These are phyloP conservation scores for Podila verticillata DNA, from an alignment of 192 early-diverging fungal species.

Conservation along the genomic window DNA sequence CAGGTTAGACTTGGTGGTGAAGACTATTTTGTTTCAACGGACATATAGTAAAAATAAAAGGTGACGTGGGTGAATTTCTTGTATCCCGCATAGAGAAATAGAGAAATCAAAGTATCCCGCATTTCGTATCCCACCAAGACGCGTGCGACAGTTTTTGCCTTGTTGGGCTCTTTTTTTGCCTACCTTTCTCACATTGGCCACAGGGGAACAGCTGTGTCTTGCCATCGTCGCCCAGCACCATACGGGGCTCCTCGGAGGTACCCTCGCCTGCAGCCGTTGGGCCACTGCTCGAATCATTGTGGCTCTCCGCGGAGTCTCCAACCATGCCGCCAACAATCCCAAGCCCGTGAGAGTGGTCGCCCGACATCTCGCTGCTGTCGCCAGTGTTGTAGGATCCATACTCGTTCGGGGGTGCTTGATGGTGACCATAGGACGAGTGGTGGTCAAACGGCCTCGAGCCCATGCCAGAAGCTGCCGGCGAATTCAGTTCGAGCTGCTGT, in stretches of 20 bases:
- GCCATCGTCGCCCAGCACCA: constrained; percentile 42
- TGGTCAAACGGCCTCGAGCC: background rate
- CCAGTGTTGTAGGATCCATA: background rate
- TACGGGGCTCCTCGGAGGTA: constrained; percentile 29
- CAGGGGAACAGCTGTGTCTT: constrained; percentile 38
- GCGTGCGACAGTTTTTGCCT: background rate
- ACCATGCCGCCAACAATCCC: constrained; percentile 38
- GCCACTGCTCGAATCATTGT: background rate
- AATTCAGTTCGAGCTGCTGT: constrained; percentile 1
- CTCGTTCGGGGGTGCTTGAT: background rate
- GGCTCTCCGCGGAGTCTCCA: background rate
- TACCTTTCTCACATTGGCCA: constrained; percentile 26
- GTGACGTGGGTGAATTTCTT: background rate
- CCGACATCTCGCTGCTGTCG: too few species aligned
- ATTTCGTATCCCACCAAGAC: background rate
- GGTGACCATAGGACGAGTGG: background rate
- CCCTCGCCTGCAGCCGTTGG: constrained; percentile 1
- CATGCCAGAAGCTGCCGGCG: background rate
- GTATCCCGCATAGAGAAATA: background rate
- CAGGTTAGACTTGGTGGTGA: constrained; percentile 45
- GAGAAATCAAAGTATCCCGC: background rate
- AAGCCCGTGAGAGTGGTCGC: constrained; percentile 4
- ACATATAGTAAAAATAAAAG: background rate
- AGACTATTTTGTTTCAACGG: constrained; percentile 11
- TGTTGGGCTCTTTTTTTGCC: too few species aligned